phyloP scores from a whole-genome alignment of 2,329 filamentous ascomycete species.

The Monilinia vaccinii-corymbosi region DNA sequence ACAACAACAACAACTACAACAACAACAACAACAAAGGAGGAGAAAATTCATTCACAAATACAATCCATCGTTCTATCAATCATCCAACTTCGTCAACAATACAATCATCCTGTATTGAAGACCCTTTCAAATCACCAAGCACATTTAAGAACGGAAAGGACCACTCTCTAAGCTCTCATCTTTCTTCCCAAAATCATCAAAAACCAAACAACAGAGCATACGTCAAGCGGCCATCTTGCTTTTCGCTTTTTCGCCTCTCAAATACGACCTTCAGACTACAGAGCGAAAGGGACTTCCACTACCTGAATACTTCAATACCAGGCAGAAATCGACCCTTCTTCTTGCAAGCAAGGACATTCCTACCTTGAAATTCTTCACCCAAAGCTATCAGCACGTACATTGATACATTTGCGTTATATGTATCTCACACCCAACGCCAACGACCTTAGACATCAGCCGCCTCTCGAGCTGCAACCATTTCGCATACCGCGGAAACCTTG shows the following conservation, averaged over 20 bases:
- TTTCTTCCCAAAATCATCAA: neutral
- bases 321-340: neutral
- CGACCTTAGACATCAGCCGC: constrained; percentile 89
- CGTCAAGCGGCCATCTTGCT: neutral
- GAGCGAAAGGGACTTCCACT: neutral
- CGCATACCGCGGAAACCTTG: constrained; percentile 91
- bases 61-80: too few relatives aligned
- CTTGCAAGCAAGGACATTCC: neutral
- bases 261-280: neutral
- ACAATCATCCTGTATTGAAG: neutral
- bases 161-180: neutral
- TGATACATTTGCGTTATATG: constrained; percentile 31
- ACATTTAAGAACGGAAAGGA: neutral
- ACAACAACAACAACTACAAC: neutral
- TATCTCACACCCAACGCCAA: constrained; percentile 50
- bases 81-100: neutral
- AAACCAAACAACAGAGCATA: neutral
- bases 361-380: constrained; percentile 19
- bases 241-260: neutral
- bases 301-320: neutral
- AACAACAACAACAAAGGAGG: neutral
- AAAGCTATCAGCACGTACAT: constrained; percentile 25
- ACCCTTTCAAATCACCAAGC: neutral
- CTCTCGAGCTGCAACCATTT: constrained; percentile 94
- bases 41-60: neutral